A percentile compares a stretch with the other conserved stretches of the same genome.
These are phyloP conservation scores for Endothia cerciana DNA, from an alignment of 2,329 filamentous ascomycete genomes.

Conservation along the genomic window DNA sequence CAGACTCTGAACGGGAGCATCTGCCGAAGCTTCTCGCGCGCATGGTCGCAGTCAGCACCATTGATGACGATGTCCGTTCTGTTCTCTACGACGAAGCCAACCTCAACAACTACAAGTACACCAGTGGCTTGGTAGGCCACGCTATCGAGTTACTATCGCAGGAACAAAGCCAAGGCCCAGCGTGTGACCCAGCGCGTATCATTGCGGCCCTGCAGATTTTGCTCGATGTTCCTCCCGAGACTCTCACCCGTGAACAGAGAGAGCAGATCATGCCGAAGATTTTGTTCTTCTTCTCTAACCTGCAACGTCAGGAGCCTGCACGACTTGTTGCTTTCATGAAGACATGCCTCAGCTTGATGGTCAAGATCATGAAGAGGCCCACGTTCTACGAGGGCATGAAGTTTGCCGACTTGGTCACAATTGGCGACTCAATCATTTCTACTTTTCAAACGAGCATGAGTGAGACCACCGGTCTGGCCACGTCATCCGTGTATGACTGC, in stretches of 20 bases:
- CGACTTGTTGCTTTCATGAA: slow-evolving; percentile 33
- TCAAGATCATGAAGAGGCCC: slow-evolving; percentile 54
- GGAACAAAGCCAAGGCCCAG: slow-evolving; percentile 10
- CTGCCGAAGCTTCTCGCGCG: slow-evolving; percentile 15
- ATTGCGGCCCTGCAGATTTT: slow-evolving; percentile 32
- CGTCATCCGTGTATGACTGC: slow-evolving; percentile 13
- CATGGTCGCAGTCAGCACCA: slow-evolving; percentile 10
- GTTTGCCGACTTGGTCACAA: slow-evolving; percentile 42
- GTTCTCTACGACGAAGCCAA: slow-evolving; percentile 25
- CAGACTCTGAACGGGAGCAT: slow-evolving; percentile 20
- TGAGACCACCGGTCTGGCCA: background rate
- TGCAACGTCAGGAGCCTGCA: slow-evolving; percentile 27
- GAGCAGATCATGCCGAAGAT: slow-evolving; percentile 47
- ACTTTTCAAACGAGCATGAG: slow-evolving; percentile 2
- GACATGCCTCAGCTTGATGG: slow-evolving; percentile 48
- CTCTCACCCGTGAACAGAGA: slow-evolving; percentile 47
- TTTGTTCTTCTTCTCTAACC: slow-evolving; percentile 34
- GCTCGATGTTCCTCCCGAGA: slow-evolving; percentile 42
- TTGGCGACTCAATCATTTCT: slow-evolving; percentile 35
- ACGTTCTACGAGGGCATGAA: slow-evolving; percentile 55
- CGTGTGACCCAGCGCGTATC: slow-evolving; percentile 6
- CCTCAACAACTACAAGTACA: slow-evolving; percentile 25
- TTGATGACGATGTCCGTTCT: background rate
- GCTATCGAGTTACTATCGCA: slow-evolving; percentile 20
- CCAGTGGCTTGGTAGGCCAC: slow-evolving; percentile 20